Base-by-base conservation (phyloP, 495 filamentous ascomycete species). In the Trypethelium eluteriae region DNA sequence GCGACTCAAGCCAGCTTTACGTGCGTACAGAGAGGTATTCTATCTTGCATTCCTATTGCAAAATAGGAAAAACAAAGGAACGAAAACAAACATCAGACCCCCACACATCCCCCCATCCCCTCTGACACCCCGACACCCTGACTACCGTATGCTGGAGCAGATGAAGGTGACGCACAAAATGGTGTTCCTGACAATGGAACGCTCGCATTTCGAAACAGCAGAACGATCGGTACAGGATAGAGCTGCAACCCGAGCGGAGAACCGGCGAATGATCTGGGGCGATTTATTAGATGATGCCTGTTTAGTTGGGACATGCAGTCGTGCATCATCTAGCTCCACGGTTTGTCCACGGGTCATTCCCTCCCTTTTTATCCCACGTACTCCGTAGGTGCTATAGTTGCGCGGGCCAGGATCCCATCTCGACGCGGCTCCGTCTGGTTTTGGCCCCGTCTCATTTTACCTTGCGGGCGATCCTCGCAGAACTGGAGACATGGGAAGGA, bases 391-490 rank as follows among this genome's bases (percentile, higher is more conserved):
- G 25, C 34, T 32, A 32, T 59, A 59, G 6, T 35, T 59, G 53
- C 32, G 34, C 53, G 53, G 53, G 53, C 25, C 53, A 32, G 49
- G 53, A 7, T 59, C 32, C 53, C 53, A 59, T 35, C 53, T 59
- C 32, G 53, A 59, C 53, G 53, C 53, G 53, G 53, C 53, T 59
- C 53, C 53, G 18, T 18, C 53, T 59, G 53, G 16, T n/a, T 59
- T 35, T 59, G 5, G 14, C 25, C 53, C 53, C 53, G 32, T 34
- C 53, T 25, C 32, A 7, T 9, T 59, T 36, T 59, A 59, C 53
- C 53, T 59, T 59, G 53, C 53, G 18, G 53, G 34, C 53, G 53
- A 59, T 59, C 53, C 4, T 59, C 53, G 53, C 53, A 32, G 4
- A 59, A 53, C 11, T 53, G 16, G 5, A 25, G 12, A 25, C 49